Evolutionary conservation across 352 stramenopile genomes (phyloP), one percentile per base, ranked within the genome.

Genomic region (Globisporangium canariense): DNA sequence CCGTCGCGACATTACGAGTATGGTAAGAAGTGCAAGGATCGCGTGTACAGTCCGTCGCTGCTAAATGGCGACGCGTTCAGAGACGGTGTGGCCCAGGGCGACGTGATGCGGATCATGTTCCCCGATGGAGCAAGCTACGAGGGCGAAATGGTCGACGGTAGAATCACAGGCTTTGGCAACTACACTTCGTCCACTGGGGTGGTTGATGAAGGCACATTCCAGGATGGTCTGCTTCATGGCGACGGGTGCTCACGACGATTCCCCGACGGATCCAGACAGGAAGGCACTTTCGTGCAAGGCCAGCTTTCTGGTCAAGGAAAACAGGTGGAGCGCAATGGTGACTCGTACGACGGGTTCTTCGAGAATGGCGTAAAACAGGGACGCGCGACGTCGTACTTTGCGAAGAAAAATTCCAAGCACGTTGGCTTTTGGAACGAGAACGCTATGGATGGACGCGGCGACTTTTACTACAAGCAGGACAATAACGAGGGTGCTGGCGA

Each of bases 401-500:
- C 73, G 41, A 43, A 73, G 13, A 59, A 68, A 5, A 55, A 57
- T 14, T 78, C 73, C 13, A 85, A 83, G 34, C 73, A 89, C 49
- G 71, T 83, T 0, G 83, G 80, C 0, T 91, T 90, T 51, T 90
- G 80, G 83, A 73, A 79, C 30, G 78, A 90, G 56, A 81, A 89
- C 53, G 71, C 71, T 4, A 83, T 88, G 74, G 73, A 77, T 41
- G 80, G 83, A 28, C 75, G 80, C 38, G 83, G 80, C 6, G 79
- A 90, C 30, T 80, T 86, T 58, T 86, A 71, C 65, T 81, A 88
- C 56, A 32, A 45, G 5, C 53, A 56, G 1, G 22, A 13, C 18
- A 10, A 49, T 16, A 14, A 6, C 22, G 47, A 32, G 7, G 30
- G 41, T 25, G n/a, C n/a, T n/a, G 16, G 13, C 6, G 4, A 25